Conservation (phyloP, 1,284 basidiomycete genomes). For the Ustilago hordei region DNA sequence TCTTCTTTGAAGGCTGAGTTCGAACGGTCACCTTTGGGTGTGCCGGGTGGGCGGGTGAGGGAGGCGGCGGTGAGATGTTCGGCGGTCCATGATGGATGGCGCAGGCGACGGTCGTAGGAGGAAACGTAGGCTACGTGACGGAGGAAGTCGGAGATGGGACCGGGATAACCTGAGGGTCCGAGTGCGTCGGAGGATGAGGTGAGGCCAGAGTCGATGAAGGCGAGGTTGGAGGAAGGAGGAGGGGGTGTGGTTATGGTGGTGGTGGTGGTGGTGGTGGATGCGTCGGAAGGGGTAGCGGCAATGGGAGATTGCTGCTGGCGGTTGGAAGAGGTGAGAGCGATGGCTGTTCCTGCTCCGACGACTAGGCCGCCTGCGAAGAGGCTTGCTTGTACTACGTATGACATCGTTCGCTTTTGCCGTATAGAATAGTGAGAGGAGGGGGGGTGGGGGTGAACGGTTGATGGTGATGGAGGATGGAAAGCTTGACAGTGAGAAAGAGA, state of each 20-base stretch:
- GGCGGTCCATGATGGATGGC: conserved; percentile 95
- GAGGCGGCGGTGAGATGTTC: conserved; percentile 86
- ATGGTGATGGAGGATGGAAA: not conserved
- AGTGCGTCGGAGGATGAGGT: conserved; percentile 31
- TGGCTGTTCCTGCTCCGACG: conserved; percentile 76
- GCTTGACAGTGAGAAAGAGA: not conserved
- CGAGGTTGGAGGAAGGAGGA: conserved; percentile 11
- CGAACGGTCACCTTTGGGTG: conserved; percentile 71
- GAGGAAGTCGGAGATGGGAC: conserved; percentile 84
- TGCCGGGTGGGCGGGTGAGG: conserved; percentile 42
- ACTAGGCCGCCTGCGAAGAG: conserved; percentile 79
- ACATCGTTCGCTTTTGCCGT: conserved; percentile 75
- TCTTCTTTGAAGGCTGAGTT: conserved; percentile 88
- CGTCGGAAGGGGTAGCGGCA: not conserved
- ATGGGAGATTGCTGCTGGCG: conserved; percentile 19
- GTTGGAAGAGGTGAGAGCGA: conserved; percentile 24
- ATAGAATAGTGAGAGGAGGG: not conserved
- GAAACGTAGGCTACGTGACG: conserved; percentile 85
- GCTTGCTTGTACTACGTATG: conserved; percentile 88
- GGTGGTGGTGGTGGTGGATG: not conserved
- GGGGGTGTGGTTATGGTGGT: conserved; percentile 14
- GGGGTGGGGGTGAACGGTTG: not conserved
- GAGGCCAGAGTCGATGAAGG: conserved; percentile 30
- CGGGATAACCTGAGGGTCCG: conserved; percentile 69
- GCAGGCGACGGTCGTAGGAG: conserved; percentile 87